These are phyloP conservation scores for Debaryomyces fabryi DNA, from an alignment of 1,139 yeast species.

Conservation along the genomic window DNA sequence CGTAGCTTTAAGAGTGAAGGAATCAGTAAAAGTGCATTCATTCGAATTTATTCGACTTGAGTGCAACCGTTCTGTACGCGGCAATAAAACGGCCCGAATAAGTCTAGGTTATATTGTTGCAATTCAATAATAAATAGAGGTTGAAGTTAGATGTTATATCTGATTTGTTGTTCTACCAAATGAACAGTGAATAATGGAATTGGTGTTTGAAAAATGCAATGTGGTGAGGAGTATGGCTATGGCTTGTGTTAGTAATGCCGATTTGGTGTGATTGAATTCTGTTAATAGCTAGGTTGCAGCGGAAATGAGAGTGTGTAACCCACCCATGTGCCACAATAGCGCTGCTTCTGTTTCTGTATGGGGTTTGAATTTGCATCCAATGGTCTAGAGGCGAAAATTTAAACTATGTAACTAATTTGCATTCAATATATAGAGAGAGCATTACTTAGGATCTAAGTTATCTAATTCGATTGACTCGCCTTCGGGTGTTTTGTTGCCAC, in stretches of 20 bases:
- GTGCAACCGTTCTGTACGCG: not conserved
- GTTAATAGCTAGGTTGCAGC: not conserved
- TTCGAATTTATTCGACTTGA: not conserved
- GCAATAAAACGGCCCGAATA: not conserved
- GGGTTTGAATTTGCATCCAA: not conserved
- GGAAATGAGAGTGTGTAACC: not conserved
- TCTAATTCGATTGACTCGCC: slow-evolving; percentile 15
- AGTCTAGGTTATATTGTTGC: too few relatives aligned
- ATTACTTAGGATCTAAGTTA: slow-evolving; percentile 8
- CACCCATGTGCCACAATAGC: not conserved
- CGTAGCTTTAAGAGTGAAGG: not conserved
- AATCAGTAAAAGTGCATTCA: not conserved
- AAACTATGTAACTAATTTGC: not conserved
- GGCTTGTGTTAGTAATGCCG: not conserved
- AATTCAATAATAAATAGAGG: not conserved
- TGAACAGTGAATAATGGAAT: too few relatives aligned
- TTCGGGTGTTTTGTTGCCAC: slow-evolving; percentile 4
- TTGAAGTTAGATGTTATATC: not conserved
- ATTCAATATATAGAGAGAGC: not conserved
- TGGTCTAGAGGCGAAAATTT: not conserved
- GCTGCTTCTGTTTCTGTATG: not conserved
- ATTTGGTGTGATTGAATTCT: not conserved
- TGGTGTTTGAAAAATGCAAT: too few relatives aligned
- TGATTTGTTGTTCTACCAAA: too few relatives aligned
- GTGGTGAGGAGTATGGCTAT: not conserved